phyloP scores from a whole-genome alignment of 176 grass and related monocot genomes.

The Ananas comosus region DNA sequence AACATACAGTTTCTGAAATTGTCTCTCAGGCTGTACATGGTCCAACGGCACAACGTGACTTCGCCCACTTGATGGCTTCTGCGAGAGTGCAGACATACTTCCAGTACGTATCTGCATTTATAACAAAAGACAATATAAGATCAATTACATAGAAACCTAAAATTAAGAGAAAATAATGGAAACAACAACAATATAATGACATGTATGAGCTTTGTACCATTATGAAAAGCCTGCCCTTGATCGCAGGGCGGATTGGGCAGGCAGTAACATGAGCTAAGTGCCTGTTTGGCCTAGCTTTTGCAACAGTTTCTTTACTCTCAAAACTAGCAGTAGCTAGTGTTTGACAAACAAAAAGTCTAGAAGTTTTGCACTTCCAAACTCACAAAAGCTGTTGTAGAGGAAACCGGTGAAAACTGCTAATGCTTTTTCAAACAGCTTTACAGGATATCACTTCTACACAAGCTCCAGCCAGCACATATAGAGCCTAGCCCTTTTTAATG shows the following conservation, averaged over 20 bases:
- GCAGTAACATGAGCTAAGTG: no score
- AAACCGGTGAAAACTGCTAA: no score
- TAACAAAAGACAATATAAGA: conserved; percentile 7
- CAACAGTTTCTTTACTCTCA: no score
- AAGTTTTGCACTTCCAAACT: no score
- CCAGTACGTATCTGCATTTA: conserved; percentile 21
- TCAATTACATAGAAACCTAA: not conserved
- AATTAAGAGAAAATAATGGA: not conserved
- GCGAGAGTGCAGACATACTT: conserved; percentile 20
- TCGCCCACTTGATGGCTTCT: conserved; percentile 19
- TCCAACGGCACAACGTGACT: conserved; percentile 22
- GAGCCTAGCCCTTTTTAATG: not conserved
- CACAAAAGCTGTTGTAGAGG: no score
- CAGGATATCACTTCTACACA: not conserved
- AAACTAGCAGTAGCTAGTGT: no score
- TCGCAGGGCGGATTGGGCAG: no score
- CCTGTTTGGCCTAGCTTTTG: no score
- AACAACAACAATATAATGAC: not conserved
- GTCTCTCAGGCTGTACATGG: conserved; percentile 27
- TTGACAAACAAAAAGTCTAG: no score
- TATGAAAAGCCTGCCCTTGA: not conserved
- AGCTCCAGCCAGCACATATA: not conserved
- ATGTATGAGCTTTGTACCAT: not conserved
- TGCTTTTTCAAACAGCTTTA: no score
- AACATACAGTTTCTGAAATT: conserved; percentile 43